These are phyloP conservation scores for Penicillium sclerotigenum DNA, from an alignment of 2,329 filamentous ascomycete species.

Conservation along the genomic window DNA sequence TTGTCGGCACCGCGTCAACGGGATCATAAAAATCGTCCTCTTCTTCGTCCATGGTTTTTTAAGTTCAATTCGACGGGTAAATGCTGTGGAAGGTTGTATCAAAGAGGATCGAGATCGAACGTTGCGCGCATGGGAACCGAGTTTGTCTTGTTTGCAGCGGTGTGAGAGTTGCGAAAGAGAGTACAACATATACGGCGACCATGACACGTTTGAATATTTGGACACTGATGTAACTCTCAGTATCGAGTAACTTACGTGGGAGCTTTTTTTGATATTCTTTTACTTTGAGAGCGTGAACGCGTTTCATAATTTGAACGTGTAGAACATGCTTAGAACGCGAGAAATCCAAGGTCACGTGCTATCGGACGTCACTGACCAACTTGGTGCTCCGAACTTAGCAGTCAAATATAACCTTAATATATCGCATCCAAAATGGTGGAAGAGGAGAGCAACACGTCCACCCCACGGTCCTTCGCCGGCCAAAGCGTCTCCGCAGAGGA, in stretches of 20 bases:
- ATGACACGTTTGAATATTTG: neutral
- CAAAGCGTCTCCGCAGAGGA: constrained; percentile 76
- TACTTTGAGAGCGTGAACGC: too few species aligned
- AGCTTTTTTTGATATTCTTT: too few species aligned
- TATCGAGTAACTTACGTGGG: neutral
- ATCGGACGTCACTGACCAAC: constrained; percentile 15
- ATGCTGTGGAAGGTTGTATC: constrained; percentile 8
- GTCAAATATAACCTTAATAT: constrained; percentile 2
- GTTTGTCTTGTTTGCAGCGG: constrained; percentile 28
- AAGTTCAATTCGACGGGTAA: constrained; percentile 6
- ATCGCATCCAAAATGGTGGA: constrained; percentile 19
- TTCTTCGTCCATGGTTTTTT: constrained; percentile 44
- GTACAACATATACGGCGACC: neutral
- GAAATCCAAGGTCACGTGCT: constrained; percentile 12
- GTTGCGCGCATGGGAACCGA: constrained; percentile 9
- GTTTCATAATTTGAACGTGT: neutral
- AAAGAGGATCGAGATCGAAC: constrained; percentile 14
- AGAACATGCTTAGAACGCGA: too few species aligned
- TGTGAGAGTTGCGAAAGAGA: neutral
- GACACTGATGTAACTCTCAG: neutral
- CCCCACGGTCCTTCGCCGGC: constrained; percentile 61
- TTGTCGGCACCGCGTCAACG: constrained; percentile 35
- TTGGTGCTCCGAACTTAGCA: neutral
- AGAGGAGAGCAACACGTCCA: constrained; percentile 42
- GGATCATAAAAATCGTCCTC: constrained; percentile 49